Evolutionary conservation across 1,284 basidiomycete genomes (phyloP).

Genomic region (Cutaneotrichosporon dermatis): DNA sequence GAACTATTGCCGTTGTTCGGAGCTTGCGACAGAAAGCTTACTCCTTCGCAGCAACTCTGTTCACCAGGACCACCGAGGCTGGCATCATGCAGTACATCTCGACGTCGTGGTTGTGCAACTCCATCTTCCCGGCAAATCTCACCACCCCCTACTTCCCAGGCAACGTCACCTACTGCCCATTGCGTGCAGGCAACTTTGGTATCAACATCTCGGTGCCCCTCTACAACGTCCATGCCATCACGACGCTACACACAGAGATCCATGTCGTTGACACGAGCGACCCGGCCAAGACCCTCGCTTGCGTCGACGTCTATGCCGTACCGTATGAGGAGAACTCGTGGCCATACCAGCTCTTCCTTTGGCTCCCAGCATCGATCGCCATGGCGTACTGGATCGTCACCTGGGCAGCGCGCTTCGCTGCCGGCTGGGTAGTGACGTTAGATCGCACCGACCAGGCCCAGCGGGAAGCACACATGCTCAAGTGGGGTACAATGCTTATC

Average conservation of each 20-base stretch:
- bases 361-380: slow-evolving; percentile 70
- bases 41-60: slow-evolving; percentile 64
- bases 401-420: slow-evolving; percentile 70
- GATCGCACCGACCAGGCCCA: slow-evolving; percentile 20
- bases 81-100: slow-evolving; percentile 69
- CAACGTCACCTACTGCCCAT: slow-evolving; percentile 63
- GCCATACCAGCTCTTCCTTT: slow-evolving; percentile 71
- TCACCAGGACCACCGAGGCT: slow-evolving; percentile 71
- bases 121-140: slow-evolving; percentile 66
- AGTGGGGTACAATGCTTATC: slow-evolving; percentile 79
- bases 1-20: too few species aligned
- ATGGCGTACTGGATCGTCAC: slow-evolving; percentile 76
- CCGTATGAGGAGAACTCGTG: slow-evolving; percentile 65
- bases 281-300: slow-evolving; percentile 68
- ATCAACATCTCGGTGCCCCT: slow-evolving; percentile 73
- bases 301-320: slow-evolving; percentile 72
- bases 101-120: slow-evolving; percentile 67
- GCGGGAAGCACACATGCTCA: slow-evolving; percentile 40
- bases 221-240: slow-evolving; percentile 64
- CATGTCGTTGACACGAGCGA: slow-evolving; percentile 79
- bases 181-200: slow-evolving; percentile 65
- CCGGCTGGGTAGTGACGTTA: slow-evolving; percentile 61
- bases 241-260: slow-evolving; percentile 76
- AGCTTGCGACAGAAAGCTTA: too few species aligned
- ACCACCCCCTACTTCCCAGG: slow-evolving; percentile 48